Evolutionary conservation across 192 early-diverging fungal species (phyloP).

Genomic region (Backusella psychrophila): DNA sequence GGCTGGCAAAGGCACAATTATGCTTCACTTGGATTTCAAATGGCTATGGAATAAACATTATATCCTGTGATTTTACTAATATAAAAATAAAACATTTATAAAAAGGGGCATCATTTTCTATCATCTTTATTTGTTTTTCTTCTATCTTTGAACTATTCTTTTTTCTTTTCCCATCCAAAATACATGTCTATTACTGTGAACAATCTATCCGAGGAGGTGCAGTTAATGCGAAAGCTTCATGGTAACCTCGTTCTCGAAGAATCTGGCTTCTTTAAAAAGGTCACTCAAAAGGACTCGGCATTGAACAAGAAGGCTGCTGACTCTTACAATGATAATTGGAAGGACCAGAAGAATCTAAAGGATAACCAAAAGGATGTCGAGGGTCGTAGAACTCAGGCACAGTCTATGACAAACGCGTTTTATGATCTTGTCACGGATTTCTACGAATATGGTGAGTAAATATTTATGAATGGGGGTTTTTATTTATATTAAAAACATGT

Average conservation of each 20-base stretch:
- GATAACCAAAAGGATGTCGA: constrained; percentile 34
- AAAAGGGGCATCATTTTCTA: background rate
- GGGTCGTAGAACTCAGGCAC: constrained; percentile 37
- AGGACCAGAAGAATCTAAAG: constrained; percentile 34
- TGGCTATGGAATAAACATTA: background rate
- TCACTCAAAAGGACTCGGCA: constrained; percentile 31
- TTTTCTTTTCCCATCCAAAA: background rate
- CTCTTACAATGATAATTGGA: constrained; percentile 38
- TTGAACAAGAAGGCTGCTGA: constrained; percentile 29
- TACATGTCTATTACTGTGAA: constrained; percentile 26
- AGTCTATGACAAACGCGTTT: constrained; percentile 43
- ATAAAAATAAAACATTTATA: background rate
- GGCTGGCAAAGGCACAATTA: background rate
- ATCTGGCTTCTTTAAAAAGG: constrained; percentile 34
- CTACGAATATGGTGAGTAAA: constrained; percentile 43
- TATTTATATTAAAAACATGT: constrained; percentile 26
- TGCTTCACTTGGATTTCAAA: constrained; percentile 4
- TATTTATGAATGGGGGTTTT: background rate
- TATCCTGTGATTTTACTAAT: background rate
- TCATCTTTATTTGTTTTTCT: background rate
- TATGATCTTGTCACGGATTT: constrained; percentile 46
- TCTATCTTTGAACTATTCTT: background rate
- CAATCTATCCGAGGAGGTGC: constrained; percentile 22
- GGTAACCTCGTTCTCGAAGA: constrained; percentile 36
- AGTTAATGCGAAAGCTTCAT: constrained; percentile 33